Evolutionary conservation across 2,329 filamentous ascomycete genomes (phyloP).

Genomic region (Penicillium sp.): DNA sequence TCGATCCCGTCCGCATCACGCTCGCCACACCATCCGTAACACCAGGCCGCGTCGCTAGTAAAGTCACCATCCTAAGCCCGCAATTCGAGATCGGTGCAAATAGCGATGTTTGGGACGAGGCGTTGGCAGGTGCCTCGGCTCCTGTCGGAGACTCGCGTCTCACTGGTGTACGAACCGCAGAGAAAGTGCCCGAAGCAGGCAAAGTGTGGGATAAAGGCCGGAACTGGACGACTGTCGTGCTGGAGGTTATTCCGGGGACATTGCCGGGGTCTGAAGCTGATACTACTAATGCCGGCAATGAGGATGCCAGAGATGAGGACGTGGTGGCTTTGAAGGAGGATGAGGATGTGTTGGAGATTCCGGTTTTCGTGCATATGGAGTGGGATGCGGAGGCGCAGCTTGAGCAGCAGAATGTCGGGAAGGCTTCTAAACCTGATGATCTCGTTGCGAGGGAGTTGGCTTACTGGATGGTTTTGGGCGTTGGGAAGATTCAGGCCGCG

Average conservation of each 20-base stretch:
- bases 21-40: slow-evolving; percentile 81
- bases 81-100: slow-evolving; percentile 94
- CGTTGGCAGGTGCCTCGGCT: slow-evolving; percentile 58
- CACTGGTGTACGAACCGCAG: slow-evolving; percentile 41
- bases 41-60: slow-evolving; percentile 72
- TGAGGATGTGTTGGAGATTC: slow-evolving; percentile 77
- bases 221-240: slow-evolving; percentile 92
- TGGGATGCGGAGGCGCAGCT: slow-evolving; percentile 70
- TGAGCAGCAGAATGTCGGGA: slow-evolving; percentile 36
- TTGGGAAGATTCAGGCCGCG: slow-evolving; percentile 68
- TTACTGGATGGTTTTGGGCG: slow-evolving; percentile 92
- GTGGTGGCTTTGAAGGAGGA: slow-evolving; percentile 46
- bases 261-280: slow-evolving; percentile 33
- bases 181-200: slow-evolving; percentile 72
- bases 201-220: slow-evolving; percentile 95
- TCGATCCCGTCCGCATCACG: slow-evolving; percentile 83
- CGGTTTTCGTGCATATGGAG: slow-evolving; percentile 88
- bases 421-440: slow-evolving; percentile 58
- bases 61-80: slow-evolving; percentile 89
- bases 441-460: slow-evolving; percentile 84
- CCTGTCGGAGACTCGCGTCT: slow-evolving; percentile 40
- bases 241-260: slow-evolving; percentile 75
- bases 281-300: slow-evolving; percentile 26
- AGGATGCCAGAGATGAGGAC: slow-evolving; percentile 34
- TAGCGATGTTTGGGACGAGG: slow-evolving; percentile 92